Evolutionary conservation across 108 stramenopile species (phyloP).

Genomic region (Skeletonema menzelii): DNA sequence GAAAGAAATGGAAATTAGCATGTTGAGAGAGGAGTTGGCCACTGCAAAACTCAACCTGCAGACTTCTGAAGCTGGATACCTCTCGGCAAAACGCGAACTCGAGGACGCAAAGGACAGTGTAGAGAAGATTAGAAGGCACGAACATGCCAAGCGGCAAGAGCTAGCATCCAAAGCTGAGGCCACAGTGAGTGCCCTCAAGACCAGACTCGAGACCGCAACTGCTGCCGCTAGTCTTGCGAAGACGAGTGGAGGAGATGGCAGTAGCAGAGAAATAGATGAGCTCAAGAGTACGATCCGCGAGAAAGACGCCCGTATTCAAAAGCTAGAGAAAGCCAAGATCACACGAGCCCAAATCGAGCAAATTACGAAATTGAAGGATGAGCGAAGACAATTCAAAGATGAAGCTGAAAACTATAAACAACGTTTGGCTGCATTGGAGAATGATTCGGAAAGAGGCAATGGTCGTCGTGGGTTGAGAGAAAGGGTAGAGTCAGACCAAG

Average conservation of each 20-base stretch:
- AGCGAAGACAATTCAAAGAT: constrained; percentile 46
- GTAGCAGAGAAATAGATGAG: constrained; percentile 40
- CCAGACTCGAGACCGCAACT: background rate
- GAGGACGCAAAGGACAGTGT: constrained; percentile 40
- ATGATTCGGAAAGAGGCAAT: constrained; percentile 13
- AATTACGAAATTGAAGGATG: constrained; percentile 75
- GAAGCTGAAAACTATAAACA: constrained; percentile 60
- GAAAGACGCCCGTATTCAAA: constrained; percentile 80
- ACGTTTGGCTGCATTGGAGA: constrained; percentile 49
- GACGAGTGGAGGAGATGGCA: background rate
- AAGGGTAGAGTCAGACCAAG: constrained; percentile 16
- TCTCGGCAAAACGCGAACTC: constrained; percentile 40
- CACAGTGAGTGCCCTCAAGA: constrained; percentile 14
- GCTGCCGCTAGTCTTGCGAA: background rate
- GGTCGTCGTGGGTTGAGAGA: constrained; percentile 27
- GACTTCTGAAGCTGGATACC: constrained; percentile 22
- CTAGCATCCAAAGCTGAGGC: constrained; percentile 37
- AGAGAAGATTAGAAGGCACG: constrained; percentile 16
- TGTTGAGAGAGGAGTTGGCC: constrained; percentile 31
- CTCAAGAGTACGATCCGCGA: constrained; percentile 40
- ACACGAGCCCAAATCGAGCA: constrained; percentile 75
- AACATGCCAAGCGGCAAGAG: constrained; percentile 34
- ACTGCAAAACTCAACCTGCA: constrained; percentile 29
- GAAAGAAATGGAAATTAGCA: constrained; percentile 36
- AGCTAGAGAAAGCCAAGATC: constrained; percentile 70